These are phyloP conservation scores for Eucalyptus regnans DNA, from an alignment of 345 rosid genomes.

Conservation along the genomic window DNA sequence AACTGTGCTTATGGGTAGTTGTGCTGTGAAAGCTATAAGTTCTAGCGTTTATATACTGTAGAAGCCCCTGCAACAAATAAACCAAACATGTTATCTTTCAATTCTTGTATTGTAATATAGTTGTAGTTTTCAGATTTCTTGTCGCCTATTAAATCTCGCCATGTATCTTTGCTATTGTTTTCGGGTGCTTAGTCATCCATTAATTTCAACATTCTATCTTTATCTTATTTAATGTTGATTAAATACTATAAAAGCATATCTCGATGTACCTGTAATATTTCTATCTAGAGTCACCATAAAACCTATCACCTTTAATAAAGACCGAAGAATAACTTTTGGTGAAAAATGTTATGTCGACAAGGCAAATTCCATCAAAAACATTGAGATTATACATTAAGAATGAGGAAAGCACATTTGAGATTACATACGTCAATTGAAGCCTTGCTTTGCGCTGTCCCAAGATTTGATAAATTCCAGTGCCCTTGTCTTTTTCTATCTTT, in stretches of 20 bases:
- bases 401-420: not conserved
- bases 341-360: not conserved
- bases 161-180: not conserved
- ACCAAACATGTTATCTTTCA: not conserved
- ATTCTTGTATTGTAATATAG: not conserved
- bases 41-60: not conserved
- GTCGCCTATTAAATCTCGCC: accelerated
- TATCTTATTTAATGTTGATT: not conserved
- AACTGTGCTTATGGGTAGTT: not conserved
- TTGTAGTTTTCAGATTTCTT: not conserved
- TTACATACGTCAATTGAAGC: not conserved
- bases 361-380: not conserved
- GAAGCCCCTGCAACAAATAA: not conserved
- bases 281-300: not conserved
- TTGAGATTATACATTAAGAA: not conserved
- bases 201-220: not conserved
- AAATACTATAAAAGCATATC: not conserved
- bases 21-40: too few species aligned
- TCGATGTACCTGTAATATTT: not conserved
- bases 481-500: not conserved
- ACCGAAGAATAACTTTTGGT: not conserved
- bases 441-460: not conserved
- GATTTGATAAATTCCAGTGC: not conserved
- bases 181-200: not conserved
- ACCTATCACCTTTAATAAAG: not conserved